These are phyloP conservation scores for Lolium rigidum DNA, from an alignment of 176 grass and related monocot genomes.

Conservation along the genomic window DNA sequence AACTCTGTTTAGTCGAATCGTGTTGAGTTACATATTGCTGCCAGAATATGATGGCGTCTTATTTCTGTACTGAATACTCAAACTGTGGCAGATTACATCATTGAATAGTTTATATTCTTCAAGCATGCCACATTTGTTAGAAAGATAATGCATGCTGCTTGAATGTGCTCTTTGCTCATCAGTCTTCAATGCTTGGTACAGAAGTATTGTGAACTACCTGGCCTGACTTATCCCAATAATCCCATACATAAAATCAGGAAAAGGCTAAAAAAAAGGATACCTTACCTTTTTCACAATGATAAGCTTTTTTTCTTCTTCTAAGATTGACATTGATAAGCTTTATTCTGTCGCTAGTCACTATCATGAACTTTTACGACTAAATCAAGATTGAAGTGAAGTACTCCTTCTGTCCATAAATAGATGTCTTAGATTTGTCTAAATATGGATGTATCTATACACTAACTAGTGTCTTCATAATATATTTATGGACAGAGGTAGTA, in stretches of 20 bases:
- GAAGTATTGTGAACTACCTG: too few species aligned
- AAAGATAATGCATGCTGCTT: background rate
- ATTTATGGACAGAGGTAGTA: background rate
- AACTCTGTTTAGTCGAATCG: background rate
- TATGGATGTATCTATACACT: too few species aligned
- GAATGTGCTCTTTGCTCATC: background rate
- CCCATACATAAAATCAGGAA: background rate
- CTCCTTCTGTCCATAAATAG: too few species aligned
- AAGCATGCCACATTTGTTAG: background rate
- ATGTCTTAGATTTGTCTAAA: too few species aligned
- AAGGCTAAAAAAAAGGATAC: background rate
- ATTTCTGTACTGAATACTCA: background rate
- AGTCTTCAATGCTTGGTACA: background rate
- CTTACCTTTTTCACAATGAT: background rate
- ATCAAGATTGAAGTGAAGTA: background rate
- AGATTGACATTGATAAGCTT: background rate
- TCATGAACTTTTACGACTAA: background rate
- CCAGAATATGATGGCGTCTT: background rate
- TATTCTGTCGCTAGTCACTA: background rate
- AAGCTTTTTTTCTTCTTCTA: background rate
- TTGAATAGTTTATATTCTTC: background rate
- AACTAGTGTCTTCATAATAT: too few species aligned
- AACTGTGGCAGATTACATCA: background rate
- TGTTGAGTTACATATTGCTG: background rate
- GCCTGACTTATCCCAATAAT: background rate